phyloP scores from a whole-genome alignment of 2,329 filamentous ascomycete species.

The Coleophoma eucalyptorum region DNA sequence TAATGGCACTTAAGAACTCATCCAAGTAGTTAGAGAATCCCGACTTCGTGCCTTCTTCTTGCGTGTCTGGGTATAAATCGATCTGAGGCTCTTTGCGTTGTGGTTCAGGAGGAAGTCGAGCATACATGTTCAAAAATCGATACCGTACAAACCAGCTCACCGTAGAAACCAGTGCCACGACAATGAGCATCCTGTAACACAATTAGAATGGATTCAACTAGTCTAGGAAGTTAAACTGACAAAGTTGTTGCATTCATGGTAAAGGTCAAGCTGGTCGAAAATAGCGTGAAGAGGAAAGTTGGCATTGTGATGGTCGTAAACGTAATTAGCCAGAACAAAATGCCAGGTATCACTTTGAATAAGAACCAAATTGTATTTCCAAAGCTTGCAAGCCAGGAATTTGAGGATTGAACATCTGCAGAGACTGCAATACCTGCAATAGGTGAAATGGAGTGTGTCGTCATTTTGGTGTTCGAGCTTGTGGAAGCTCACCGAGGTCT shows the following conservation, averaged over 20 bases:
- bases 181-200: slow-evolving; percentile 63
- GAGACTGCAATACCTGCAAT: slow-evolving; percentile 13
- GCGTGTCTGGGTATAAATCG: slow-evolving; percentile 89
- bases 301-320: slow-evolving; percentile 87
- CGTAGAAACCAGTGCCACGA: slow-evolving; percentile 74
- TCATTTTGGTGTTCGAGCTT: slow-evolving; percentile 16
- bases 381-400: slow-evolving; percentile 55
- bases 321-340: slow-evolving; percentile 76
- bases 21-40: slow-evolving; percentile 95
- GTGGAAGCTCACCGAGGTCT: slow-evolving; percentile 7
- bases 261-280: slow-evolving; percentile 90
- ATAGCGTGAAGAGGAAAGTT: slow-evolving; percentile 81
- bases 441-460: slow-evolving; percentile 9
- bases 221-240: slow-evolving; percentile 43
- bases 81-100: slow-evolving; percentile 94
- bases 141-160: slow-evolving; percentile 94
- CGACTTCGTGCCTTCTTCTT: slow-evolving; percentile 85
- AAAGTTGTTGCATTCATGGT: slow-evolving; percentile 98
- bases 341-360: slow-evolving; percentile 51
- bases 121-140: slow-evolving; percentile 95
- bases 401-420: slow-evolving; percentile 33
- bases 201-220: slow-evolving; percentile 10
- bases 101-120: slow-evolving; percentile 86
- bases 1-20: slow-evolving; percentile 97
- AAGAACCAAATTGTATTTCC: slow-evolving; percentile 50